Base-by-base conservation (phyloP, 1,284 basidiomycete genomes). In the Pyrrhoderma noxium region DNA sequence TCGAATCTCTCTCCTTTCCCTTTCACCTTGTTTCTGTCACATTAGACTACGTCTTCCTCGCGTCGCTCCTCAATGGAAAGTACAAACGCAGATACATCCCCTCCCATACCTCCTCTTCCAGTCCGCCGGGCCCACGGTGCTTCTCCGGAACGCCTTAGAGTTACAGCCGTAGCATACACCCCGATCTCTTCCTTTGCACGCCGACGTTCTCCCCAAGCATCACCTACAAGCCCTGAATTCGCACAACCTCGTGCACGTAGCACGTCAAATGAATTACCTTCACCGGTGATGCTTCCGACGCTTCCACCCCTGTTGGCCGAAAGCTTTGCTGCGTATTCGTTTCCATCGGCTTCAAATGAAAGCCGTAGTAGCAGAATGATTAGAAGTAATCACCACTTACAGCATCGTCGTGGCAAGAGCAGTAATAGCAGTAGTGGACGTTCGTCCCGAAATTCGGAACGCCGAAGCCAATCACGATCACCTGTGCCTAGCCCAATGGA, bases 111-210 rank as follows among this genome's bases (percentile, higher is more conserved):
- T 8, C 45, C 45, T 22, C 22, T 50, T 14, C 39, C 49, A 11
- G 49, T 19, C 11, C 49, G 49, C 11, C 39, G 45, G 3, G 19
- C 49, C 8, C 49, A 49, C n/a, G 49, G 49, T 11, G 49, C 21
- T 0, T 46, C 49, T 22, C 44, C 47, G 18, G 45, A 55, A 37
- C 38, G 40, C 2, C 45, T 51, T 11, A 55, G 47, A 19, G 39
- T 51, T 18, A 16, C 39, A 19, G 49, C 64, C 25, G 64, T 73
- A 39, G 71, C 70, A 3, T 72, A 67, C 54, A 85, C 81, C 7
- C 85, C 85, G 50, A 89, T 89, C 54, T 89, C 85, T 16, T 76
- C 77, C 34, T 89, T 84, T 56, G 79, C 85, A 39, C 82, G 85
- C 55, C 79, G 85, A 53, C 84, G 80, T 66, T 85, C 83, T 2